A percentile compares a stretch with the other conserved stretches of the same genome.
phyloP scores from a whole-genome alignment of 257 asterid genomes.

The Echites panduratus region DNA sequence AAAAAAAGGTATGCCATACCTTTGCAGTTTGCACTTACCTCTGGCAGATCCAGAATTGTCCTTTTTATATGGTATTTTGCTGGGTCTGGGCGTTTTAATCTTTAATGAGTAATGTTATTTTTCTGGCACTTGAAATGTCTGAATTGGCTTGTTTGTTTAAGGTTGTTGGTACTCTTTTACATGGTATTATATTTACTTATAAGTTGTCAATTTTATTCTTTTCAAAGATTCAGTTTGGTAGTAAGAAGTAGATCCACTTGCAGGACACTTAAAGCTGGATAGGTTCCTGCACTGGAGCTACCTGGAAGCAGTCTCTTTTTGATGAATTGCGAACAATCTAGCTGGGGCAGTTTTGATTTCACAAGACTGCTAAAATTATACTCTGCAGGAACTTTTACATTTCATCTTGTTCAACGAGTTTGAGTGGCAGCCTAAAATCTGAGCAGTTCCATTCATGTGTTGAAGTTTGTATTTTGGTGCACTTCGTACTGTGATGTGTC shows the following conservation, averaged over 20 bases:
- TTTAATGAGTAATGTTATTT: background rate
- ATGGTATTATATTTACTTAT: background rate
- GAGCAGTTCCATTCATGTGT: constrained; percentile 25
- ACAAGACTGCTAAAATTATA: background rate
- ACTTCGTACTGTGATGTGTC: constrained; percentile 55
- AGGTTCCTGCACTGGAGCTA: constrained; percentile 6
- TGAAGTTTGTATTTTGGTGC: constrained; percentile 22
- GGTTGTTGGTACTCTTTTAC: background rate
- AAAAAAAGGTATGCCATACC: background rate
- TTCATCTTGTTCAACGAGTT: background rate
- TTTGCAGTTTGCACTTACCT: background rate
- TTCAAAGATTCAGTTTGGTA: background rate
- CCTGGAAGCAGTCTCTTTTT: background rate
- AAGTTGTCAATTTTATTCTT: background rate
- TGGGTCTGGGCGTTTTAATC: background rate
- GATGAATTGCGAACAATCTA: background rate
- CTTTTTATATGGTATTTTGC: background rate
- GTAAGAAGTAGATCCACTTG: background rate
- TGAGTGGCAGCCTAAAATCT: background rate
- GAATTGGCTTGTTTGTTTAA: background rate
- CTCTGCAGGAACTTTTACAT: constrained; percentile 2
- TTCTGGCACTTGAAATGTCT: background rate
- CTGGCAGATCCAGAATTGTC: background rate
- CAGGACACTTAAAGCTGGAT: constrained; percentile 5
- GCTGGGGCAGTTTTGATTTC: background rate